phyloP scores from a whole-genome alignment of 2,329 filamentous ascomycete species.

The Colletotrichum sp. region DNA sequence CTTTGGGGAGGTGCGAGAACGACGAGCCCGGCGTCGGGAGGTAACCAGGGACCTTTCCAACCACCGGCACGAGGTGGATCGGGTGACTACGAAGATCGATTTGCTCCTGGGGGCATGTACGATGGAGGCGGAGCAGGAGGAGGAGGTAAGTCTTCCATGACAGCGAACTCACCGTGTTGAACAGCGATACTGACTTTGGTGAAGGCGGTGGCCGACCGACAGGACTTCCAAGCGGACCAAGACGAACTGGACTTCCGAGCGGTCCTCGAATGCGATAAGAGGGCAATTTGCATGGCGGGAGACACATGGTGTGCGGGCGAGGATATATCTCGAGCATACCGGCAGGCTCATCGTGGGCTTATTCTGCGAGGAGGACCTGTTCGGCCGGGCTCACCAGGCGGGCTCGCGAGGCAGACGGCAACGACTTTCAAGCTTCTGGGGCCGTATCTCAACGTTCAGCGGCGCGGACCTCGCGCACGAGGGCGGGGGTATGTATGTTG shows the following conservation, averaged over 20 bases:
- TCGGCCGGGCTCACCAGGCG: neutral
- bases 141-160: constrained; percentile 43
- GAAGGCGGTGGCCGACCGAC: constrained; percentile 41
- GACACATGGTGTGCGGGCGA: neutral
- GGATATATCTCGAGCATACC: neutral
- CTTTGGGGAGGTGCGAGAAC: constrained; percentile 70
- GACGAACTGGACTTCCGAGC: constrained; percentile 33
- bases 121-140: constrained; percentile 37
- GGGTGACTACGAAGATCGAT: constrained; percentile 49
- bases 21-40: constrained; percentile 54
- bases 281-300: neutral
- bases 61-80: constrained; percentile 41
- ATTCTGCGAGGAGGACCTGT: neutral
- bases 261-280: constrained; percentile 46
- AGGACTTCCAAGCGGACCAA: constrained; percentile 52
- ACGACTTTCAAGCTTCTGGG: neutral
- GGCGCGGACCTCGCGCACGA: neutral
- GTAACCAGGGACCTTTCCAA: constrained; percentile 49
- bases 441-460: neutral
- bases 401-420: neutral
- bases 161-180: constrained; percentile 53
- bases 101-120: constrained; percentile 50
- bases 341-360: neutral
- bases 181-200: constrained; percentile 42
- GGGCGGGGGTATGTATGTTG: constrained; percentile 12